Conservation (phyloP, 2,329 filamentous ascomycete genomes). For the Colletotrichum karsti region DNA sequence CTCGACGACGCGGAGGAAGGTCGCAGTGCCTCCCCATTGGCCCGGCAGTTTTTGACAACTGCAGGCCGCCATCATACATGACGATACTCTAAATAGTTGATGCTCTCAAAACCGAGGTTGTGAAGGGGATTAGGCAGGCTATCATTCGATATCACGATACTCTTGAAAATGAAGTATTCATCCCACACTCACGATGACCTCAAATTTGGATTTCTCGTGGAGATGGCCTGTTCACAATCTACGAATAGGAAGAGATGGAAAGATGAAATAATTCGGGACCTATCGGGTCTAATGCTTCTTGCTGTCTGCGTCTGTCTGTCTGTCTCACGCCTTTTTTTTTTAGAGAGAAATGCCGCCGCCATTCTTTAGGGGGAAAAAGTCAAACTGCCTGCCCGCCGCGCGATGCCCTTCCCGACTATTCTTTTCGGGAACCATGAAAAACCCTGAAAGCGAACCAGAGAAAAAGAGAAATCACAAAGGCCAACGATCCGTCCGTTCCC, state of each 20-base stretch:
- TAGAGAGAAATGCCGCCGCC: conserved; percentile 11
- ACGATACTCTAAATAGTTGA: too few relatives aligned
- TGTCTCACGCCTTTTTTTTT: conserved; percentile 3
- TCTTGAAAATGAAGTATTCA: too few relatives aligned
- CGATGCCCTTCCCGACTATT: conserved; percentile 22
- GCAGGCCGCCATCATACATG: background rate
- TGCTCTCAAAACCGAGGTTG: too few relatives aligned
- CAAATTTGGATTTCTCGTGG: background rate
- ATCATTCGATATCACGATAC: too few relatives aligned
- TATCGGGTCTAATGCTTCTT: conserved; percentile 20
- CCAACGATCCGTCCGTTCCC: background rate
- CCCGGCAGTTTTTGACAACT: background rate
- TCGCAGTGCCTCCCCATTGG: conserved; percentile 7
- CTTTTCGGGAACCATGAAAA: conserved; percentile 19
- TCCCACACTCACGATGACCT: background rate
- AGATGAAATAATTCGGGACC: conserved; percentile 2
- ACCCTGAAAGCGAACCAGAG: conserved; percentile 3
- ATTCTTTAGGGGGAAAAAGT: background rate
- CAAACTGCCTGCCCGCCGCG: conserved; percentile 12
- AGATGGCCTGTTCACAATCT: background rate
- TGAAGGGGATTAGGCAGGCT: too few relatives aligned
- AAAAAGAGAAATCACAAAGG: conserved; percentile 18
- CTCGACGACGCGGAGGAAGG: background rate
- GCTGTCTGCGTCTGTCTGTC: background rate
- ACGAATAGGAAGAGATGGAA: too few relatives aligned